Percentiles rank a stretch among this genome's conserved stretches.
These are phyloP conservation scores for Delonix regia DNA, from an alignment of 306 rosid species.

Conservation along the genomic window DNA sequence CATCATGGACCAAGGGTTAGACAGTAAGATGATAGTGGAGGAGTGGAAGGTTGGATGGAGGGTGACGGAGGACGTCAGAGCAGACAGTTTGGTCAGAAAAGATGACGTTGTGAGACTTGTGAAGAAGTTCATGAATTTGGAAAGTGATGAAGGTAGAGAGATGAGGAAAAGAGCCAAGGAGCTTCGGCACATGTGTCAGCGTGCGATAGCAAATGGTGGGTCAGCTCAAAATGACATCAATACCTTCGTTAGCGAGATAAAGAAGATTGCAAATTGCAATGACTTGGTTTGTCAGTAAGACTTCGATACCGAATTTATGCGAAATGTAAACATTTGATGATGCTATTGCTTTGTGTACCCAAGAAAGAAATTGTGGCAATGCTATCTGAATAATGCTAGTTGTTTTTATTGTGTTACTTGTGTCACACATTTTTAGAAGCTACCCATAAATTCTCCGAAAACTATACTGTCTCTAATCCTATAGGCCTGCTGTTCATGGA, in stretches of 20 bases:
- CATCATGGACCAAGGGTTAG: conserved; percentile 43
- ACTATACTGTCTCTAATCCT: too few species aligned
- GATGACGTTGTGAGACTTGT: conserved; percentile 40
- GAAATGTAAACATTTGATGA: too few species aligned
- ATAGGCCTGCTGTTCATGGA: too few species aligned
- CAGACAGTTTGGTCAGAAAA: conserved; percentile 24
- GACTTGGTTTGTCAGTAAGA: not conserved
- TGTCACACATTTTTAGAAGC: too few species aligned
- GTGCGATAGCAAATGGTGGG: conserved; percentile 47
- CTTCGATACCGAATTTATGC: not conserved
- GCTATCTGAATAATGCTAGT: too few species aligned
- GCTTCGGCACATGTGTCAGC: conserved; percentile 20
- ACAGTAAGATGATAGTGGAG: conserved; percentile 49
- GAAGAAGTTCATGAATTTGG: conserved; percentile 41
- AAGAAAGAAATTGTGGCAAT: too few species aligned
- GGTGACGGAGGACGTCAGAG: conserved; percentile 23
- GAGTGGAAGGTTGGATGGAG: conserved; percentile 54
- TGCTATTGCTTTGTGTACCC: too few species aligned
- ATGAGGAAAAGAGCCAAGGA: conserved; percentile 31
- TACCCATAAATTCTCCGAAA: too few species aligned
- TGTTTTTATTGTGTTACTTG: too few species aligned
- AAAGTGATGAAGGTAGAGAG: conserved; percentile 9
- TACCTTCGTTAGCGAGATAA: conserved; percentile 36
- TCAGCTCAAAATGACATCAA: conserved; percentile 39
- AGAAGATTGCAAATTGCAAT: not conserved